Evolutionary conservation across 1,284 basidiomycete species (phyloP).

Genomic region (Prillingera fragicola): DNA sequence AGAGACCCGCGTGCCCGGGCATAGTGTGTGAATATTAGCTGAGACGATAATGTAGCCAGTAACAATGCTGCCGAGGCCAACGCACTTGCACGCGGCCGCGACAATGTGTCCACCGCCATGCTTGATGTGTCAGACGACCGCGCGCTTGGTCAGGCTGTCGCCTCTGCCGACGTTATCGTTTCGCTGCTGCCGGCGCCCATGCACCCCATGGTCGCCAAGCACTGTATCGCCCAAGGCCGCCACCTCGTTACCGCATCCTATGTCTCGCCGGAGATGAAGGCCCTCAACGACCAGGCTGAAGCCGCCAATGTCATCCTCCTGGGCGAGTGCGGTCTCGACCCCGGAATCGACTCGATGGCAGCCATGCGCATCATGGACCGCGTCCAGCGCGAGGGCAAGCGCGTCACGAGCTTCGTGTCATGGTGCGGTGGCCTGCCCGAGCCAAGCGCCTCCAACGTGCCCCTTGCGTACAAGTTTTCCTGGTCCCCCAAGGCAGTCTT

Average conservation of each 20-base stretch:
- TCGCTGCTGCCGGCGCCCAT: conserved; percentile 75
- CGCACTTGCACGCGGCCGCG: conserved; percentile 54
- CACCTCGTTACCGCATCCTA: conserved; percentile 92
- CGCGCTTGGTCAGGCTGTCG: conserved; percentile 56
- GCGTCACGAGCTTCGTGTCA: conserved; percentile 73
- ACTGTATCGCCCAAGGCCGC: conserved; percentile 67
- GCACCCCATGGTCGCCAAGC: conserved; percentile 68
- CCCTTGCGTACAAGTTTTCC: conserved; percentile 88
- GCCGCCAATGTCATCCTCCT: conserved; percentile 67
- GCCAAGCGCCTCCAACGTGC: conserved; percentile 60
- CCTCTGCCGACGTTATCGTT: conserved; percentile 51
- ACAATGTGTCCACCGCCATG: conserved; percentile 57
- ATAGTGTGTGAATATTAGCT: not conserved
- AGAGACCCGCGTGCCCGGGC: conserved; percentile 36
- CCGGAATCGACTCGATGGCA: conserved; percentile 86
- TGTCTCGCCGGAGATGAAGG: conserved; percentile 72
- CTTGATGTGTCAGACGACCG: conserved; percentile 61
- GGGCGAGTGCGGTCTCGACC: conserved; percentile 91
- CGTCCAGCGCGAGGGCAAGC: conserved; percentile 58
- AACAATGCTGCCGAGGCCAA: conserved; percentile 63
- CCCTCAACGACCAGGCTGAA: conserved; percentile 60
- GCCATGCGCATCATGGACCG: conserved; percentile 69
- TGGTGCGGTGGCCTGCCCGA: conserved; percentile 92
- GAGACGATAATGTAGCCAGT: conserved; percentile 56
- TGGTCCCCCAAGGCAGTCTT: conserved; percentile 89